A percentile compares a stretch with the other conserved stretches of the same genome.
Conservation (phyloP, 164 flowering plant species). For the Berberis thunbergii region DNA sequence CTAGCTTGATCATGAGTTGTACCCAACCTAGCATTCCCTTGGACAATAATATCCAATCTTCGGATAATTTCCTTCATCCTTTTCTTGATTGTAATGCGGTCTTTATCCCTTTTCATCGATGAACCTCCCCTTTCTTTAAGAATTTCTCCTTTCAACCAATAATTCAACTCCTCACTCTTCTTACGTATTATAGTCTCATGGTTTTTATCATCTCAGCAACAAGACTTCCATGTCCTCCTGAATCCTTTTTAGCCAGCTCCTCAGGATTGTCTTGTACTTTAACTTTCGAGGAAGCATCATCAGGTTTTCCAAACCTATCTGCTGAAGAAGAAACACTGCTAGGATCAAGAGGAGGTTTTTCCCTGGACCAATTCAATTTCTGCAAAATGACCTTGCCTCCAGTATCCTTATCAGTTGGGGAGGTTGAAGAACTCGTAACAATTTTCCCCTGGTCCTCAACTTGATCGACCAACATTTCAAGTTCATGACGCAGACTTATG, state of each 20-base stretch:
- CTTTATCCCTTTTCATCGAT: slow-evolving; percentile 15
- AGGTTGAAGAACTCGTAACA: background rate
- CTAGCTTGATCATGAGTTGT: slow-evolving; percentile 4
- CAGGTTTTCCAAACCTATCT: slow-evolving; percentile 9
- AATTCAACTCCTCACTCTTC: slow-evolving; percentile 35
- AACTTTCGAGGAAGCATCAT: background rate
- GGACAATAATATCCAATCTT: slow-evolving; percentile 31
- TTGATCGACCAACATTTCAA: slow-evolving; percentile 19
- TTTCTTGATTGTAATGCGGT: slow-evolving; percentile 14
- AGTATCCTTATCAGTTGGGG: slow-evolving; percentile 9
- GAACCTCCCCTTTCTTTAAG: slow-evolving; percentile 18
- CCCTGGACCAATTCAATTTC: slow-evolving; percentile 1
- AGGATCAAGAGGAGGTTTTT: slow-evolving; percentile 12
- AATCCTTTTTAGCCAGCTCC: slow-evolving; percentile 9
- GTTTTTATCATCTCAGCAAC: slow-evolving; percentile 44
- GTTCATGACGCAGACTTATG: slow-evolving; percentile 27
- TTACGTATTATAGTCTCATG: slow-evolving; percentile 44
- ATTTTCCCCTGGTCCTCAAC: slow-evolving; percentile 12
- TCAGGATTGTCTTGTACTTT: slow-evolving; percentile 2
- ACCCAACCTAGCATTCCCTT: slow-evolving; percentile 15
- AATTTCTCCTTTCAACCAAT: slow-evolving; percentile 22
- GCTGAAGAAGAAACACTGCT: slow-evolving; percentile 1
- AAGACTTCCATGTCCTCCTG: slow-evolving; percentile 16
- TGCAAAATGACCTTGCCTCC: slow-evolving; percentile 7
- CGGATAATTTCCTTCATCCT: slow-evolving; percentile 24